phyloP scores from a whole-genome alignment of 768 basidiomycete genomes.

The Crepidotus variabilis region DNA sequence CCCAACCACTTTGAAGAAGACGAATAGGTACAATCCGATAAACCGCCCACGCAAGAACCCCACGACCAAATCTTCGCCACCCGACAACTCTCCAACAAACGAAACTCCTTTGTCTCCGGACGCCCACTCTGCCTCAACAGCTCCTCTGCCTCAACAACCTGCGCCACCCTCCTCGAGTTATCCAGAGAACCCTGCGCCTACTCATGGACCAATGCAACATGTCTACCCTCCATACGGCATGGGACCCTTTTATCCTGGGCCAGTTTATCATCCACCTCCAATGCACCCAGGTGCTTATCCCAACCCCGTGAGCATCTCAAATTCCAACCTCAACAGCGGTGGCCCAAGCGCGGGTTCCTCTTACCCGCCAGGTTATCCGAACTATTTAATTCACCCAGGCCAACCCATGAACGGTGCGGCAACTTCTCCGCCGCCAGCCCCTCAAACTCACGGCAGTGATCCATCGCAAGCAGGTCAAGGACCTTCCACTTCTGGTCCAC shows the following conservation, averaged over 20 bases:
- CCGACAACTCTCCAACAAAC: constrained; percentile 14
- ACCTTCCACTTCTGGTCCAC: constrained; percentile 7
- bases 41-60: constrained; percentile 35
- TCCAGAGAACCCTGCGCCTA: constrained; percentile 11
- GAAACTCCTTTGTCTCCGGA: constrained; percentile 14
- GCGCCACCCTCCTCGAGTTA: constrained; percentile 9
- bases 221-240: constrained; percentile 17
- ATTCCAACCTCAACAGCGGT: background rate
- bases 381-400: background rate
- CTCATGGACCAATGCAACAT: constrained; percentile 5
- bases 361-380: constrained; percentile 12
- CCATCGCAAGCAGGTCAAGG: constrained; percentile 23
- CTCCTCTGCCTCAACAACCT: constrained; percentile 14
- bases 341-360: background rate
- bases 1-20: constrained; percentile 22
- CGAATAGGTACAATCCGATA: constrained; percentile 41
- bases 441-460: constrained; percentile 23
- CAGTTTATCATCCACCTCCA: constrained; percentile 1
- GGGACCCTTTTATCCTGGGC: constrained; percentile 11
- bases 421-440: constrained; percentile 9
- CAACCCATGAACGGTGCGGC: constrained; percentile 8
- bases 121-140: constrained; percentile 9
- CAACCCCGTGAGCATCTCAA: constrained; percentile 4
- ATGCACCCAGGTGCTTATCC: constrained; percentile 4
- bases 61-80: constrained; percentile 13